Evolutionary conservation across 306 rosid species (phyloP).

Genomic region (Senna siamea): DNA sequence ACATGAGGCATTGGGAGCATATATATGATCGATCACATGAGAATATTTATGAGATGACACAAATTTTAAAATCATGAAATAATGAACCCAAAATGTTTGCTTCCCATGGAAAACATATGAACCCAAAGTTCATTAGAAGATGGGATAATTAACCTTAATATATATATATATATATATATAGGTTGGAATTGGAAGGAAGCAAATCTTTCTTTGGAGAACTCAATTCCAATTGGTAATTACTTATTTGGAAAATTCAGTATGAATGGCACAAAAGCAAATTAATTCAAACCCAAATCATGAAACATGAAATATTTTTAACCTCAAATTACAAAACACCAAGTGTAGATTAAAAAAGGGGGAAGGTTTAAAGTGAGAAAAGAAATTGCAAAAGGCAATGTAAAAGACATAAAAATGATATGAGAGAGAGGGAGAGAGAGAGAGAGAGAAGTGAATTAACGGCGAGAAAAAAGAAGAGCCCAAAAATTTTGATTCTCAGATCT

Average conservation of each 20-base stretch:
- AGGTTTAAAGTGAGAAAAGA: slow-evolving; percentile 15
- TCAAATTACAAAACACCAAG: slow-evolving; percentile 25
- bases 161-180: too few relatives aligned
- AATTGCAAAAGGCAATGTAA: not conserved
- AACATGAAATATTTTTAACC: slow-evolving; percentile 17
- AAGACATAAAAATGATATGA: slow-evolving; percentile 8
- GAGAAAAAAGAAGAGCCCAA: not conserved
- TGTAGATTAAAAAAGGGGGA: not conserved
- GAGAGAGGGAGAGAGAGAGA: not conserved
- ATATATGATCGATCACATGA: too few relatives aligned
- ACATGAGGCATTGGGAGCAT: slow-evolving; percentile 32
- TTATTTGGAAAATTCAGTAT: slow-evolving; percentile 40
- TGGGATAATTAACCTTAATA: slow-evolving; percentile 31
- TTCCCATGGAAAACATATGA: slow-evolving; percentile 47
- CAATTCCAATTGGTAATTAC: slow-evolving; percentile 41
- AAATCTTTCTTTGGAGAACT: slow-evolving; percentile 44
- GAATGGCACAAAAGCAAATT: slow-evolving; percentile 43
- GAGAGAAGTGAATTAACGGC: slow-evolving; percentile 31
- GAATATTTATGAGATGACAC: too few relatives aligned
- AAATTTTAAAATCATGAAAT: too few relatives aligned
- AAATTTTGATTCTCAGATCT: slow-evolving; percentile 40
- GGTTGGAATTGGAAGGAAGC: too few relatives aligned
- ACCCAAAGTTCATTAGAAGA: slow-evolving; percentile 33
- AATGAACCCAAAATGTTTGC: too few relatives aligned
- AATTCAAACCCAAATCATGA: slow-evolving; percentile 38